Conservation (phyloP, 257 asterid species). For the Lycium barbarum region DNA sequence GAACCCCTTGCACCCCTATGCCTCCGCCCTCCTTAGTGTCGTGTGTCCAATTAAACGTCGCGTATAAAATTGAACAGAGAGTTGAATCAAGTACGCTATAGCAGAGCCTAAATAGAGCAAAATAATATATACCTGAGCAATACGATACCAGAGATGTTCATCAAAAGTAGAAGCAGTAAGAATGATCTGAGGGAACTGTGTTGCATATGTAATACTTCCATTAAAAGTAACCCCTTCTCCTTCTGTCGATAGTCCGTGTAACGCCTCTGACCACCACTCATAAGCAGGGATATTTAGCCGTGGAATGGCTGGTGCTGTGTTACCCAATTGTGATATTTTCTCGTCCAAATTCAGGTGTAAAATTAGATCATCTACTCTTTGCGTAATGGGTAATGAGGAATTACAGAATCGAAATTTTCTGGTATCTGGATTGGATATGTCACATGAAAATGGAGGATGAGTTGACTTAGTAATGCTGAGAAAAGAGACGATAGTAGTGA, state of each 20-base stretch:
- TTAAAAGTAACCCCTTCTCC: conserved; percentile 59
- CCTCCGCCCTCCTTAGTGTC: too few relatives aligned
- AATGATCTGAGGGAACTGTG: conserved; percentile 67
- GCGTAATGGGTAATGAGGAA: conserved; percentile 36
- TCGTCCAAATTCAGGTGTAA: conserved; percentile 68
- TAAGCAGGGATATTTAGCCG: conserved; percentile 72
- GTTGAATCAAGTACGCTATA: background rate
- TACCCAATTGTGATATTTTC: conserved; percentile 64
- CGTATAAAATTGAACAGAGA: background rate
- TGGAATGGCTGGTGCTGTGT: conserved; percentile 63
- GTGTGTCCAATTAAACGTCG: background rate
- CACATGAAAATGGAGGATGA: conserved; percentile 65
- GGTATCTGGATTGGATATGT: conserved; percentile 48
- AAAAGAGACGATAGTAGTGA: conserved; percentile 6
- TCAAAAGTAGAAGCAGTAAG: conserved; percentile 47
- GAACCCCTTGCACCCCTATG: too few relatives aligned
- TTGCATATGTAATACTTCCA: conserved; percentile 61
- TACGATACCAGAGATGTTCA: conserved; percentile 44
- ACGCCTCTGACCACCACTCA: conserved; percentile 88
- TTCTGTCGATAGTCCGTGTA: conserved; percentile 66
- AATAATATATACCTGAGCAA: conserved; percentile 37
- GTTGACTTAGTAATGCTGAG: conserved; percentile 28
- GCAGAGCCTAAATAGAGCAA: background rate
- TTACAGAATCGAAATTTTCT: conserved; percentile 57
- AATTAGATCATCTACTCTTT: conserved; percentile 57